These are phyloP conservation scores for Xylariales sp. DNA, from an alignment of 2,329 filamentous ascomycete species.

Conservation along the genomic window DNA sequence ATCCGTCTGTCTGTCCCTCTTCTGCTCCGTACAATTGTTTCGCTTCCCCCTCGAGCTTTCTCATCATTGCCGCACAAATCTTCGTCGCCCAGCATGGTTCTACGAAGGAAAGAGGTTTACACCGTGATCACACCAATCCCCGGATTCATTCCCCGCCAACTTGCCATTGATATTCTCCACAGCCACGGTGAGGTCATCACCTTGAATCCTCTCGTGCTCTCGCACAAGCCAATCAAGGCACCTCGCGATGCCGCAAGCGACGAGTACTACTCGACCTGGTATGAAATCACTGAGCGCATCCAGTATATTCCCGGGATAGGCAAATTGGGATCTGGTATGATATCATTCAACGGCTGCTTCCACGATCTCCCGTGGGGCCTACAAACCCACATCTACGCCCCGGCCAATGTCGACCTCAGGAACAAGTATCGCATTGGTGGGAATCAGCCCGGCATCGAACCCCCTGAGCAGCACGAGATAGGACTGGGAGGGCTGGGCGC, in stretches of 20 bases:
- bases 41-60: no score
- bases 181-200: conserved; percentile 67
- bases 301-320: conserved; percentile 64
- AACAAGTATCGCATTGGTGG: conserved; percentile 65
- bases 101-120: conserved; percentile 61
- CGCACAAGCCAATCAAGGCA: conserved; percentile 58
- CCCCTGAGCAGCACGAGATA: conserved; percentile 56
- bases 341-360: conserved; percentile 67
- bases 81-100: conserved; percentile 36
- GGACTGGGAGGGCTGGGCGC: conserved; percentile 54
- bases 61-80: no score
- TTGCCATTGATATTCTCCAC: conserved; percentile 69
- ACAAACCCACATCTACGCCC: conserved; percentile 67
- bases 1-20: no score
- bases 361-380: conserved; percentile 69
- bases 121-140: conserved; percentile 68
- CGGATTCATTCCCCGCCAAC: conserved; percentile 63
- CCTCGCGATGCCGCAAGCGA: conserved; percentile 64
- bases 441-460: conserved; percentile 62
- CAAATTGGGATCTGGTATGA: conserved; percentile 58
- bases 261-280: conserved; percentile 71
- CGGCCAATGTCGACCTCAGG: conserved; percentile 61
- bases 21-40: no score
- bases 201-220: conserved; percentile 63
- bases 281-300: conserved; percentile 66